Evolutionary conservation across 495 filamentous ascomycete species (phyloP), one percentile per base, ranked within the genome.

Genomic region (Podospora comata): DNA sequence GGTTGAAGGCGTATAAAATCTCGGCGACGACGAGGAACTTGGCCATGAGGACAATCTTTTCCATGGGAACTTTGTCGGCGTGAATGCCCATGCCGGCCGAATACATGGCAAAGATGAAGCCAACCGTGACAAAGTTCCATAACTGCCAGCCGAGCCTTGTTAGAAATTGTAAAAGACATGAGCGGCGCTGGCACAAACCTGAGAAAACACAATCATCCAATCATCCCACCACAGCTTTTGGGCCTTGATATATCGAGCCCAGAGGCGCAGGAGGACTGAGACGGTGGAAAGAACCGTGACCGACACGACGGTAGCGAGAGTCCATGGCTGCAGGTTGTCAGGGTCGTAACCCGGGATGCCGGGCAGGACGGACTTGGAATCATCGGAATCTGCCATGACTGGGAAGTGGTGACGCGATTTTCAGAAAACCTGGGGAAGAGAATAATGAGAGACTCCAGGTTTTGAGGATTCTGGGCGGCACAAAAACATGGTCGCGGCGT

Each of bases 51-150:
- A 68, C 60, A 19, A 68, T 64, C 1, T 68, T 23, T 18, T 64
- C 66, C 18, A 64, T 15, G 1, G 66, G 20, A n/a, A 68, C 60
- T 19, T 68, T 58, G 60, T 68, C 66, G 34, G 66, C 66, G 66
- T 68, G 66, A 20, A 68, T 64, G 60, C 66, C 66, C 66, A 68
- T 68, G 26, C 66, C 66, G 27, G 60, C 60, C 15, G 28, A 6
- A 34, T 68, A 62, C 66, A 68, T 68, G 66, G 60, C 66, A 16
- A 68, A 68, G 30, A 68, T 68, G 53, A 68, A 68, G 28, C 66
- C 66, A 34, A 68, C 66, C 6, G 57, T 54, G 26, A 68, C 4
- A 55, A 63, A 59, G 30, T 68, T 68, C 66, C 66, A 68, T 15
- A 64, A 1, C 66, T 68, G 56, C 13, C 6, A 9, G 20, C 19